Conservation (phyloP, 192 early-diverging fungal genomes). For the Coemansia aciculifera region DNA sequence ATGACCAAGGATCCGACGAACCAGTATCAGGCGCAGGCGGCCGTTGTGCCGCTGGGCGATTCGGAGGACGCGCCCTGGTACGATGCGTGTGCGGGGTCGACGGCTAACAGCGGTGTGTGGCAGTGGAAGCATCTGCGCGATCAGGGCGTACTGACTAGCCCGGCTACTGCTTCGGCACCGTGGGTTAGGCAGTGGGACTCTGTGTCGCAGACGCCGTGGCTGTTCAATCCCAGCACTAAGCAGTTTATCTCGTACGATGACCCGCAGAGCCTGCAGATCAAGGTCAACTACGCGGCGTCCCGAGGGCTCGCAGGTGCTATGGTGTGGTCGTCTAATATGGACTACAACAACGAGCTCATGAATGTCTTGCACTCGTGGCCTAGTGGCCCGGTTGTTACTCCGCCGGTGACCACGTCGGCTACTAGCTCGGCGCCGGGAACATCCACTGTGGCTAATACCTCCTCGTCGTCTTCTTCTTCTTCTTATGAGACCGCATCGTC, state of each 20-base stretch:
- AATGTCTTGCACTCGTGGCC: slow-evolving; percentile 25
- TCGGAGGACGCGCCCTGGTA: slow-evolving; percentile 55
- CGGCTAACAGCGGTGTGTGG: slow-evolving; percentile 61
- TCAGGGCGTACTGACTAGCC: slow-evolving; percentile 44
- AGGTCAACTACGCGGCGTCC: slow-evolving; percentile 61
- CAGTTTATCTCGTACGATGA: slow-evolving; percentile 74
- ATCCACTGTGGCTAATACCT: neutral
- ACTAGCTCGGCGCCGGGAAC: slow-evolving; percentile 8
- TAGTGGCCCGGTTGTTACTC: slow-evolving; percentile 4
- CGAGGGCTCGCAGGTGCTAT: slow-evolving; percentile 62
- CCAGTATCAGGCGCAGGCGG: slow-evolving; percentile 49
- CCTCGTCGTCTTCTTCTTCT: neutral
- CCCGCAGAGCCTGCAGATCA: slow-evolving; percentile 58
- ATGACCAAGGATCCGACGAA: slow-evolving; percentile 56
- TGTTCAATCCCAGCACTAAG: slow-evolving; percentile 63
- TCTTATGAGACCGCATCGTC: neutral
- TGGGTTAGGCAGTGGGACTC: slow-evolving; percentile 68
- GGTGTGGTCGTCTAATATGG: slow-evolving; percentile 67
- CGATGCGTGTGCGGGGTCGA: slow-evolving; percentile 51
- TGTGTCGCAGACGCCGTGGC: slow-evolving; percentile 64
- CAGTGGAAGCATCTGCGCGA: slow-evolving; percentile 60
- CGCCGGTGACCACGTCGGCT: slow-evolving; percentile 8
- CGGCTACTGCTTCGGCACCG: slow-evolving; percentile 27
- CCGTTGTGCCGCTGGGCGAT: slow-evolving; percentile 55
- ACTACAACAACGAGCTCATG: slow-evolving; percentile 59